Evolutionary conservation across 2,329 filamentous ascomycete species (phyloP).

Genomic region (Botrytis hyacinthi): DNA sequence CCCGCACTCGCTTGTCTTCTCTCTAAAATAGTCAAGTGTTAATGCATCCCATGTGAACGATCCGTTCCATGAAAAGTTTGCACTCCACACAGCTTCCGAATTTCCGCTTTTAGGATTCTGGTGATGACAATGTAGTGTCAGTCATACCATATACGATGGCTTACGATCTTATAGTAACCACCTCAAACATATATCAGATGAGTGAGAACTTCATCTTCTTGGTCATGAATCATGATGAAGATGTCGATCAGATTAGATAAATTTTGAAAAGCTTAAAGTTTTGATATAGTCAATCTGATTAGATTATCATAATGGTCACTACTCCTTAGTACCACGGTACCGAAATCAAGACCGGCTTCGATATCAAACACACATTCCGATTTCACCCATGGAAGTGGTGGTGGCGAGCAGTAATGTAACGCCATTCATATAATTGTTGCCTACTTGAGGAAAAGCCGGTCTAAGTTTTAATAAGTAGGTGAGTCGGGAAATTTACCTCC

Average conservation of each 20-base stretch:
- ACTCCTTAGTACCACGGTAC: neutral
- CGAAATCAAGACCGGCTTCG: neutral
- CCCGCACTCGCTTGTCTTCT: neutral
- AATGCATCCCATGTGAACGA: neutral
- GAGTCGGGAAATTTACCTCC: neutral
- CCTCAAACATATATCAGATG: neutral
- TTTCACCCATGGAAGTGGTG: neutral
- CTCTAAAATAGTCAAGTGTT: neutral
- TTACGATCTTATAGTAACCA: neutral
- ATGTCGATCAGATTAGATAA: slow-evolving; percentile 4
- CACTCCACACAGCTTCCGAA: neutral
- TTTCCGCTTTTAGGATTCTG: neutral
- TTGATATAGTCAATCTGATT: slow-evolving; percentile 10
- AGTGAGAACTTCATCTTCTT: neutral
- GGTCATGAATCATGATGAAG: neutral
- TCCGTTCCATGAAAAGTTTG: neutral
- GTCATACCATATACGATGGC: neutral
- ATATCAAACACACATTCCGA: neutral
- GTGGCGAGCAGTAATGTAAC: neutral
- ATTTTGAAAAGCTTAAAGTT: neutral
- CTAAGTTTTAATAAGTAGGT: neutral
- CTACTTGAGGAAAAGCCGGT: neutral
- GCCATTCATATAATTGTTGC: neutral
- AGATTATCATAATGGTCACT: neutral
- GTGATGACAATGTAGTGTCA: neutral